These are phyloP conservation scores for Calonectria hongkongensis DNA, from an alignment of 2,329 filamentous ascomycete species.

Conservation along the genomic window DNA sequence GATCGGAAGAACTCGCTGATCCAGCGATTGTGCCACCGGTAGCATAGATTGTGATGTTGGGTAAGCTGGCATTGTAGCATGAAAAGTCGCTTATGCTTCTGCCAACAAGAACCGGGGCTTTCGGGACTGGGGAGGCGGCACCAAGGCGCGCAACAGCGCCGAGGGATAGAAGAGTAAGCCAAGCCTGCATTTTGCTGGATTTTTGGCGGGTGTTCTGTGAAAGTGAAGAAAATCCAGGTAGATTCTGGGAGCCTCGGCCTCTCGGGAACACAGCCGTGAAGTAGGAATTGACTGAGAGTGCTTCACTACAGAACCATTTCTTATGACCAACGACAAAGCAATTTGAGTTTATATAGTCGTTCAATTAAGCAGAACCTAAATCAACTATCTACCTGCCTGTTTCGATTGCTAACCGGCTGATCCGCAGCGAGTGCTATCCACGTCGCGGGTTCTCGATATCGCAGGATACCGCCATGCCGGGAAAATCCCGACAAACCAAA, in stretches of 20 bases:
- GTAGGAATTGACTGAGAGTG: background rate
- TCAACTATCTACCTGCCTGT: background rate
- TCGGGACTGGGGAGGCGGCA: background rate
- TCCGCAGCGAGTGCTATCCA: too few species aligned
- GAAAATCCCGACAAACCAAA: background rate
- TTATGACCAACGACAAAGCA: background rate
- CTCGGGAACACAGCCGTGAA: background rate
- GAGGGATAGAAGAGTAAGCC: background rate
- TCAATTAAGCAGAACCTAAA: background rate
- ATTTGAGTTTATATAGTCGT: background rate
- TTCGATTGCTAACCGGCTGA: background rate
- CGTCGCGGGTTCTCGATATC: background rate
- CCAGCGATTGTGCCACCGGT: conserved; percentile 77
- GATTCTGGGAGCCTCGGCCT: too few species aligned
- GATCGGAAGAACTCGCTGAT: conserved; percentile 65
- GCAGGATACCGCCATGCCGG: background rate
- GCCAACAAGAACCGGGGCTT: background rate
- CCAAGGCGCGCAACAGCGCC: background rate
- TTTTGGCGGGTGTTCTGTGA: too few species aligned
- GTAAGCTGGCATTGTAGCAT: conserved; percentile 59
- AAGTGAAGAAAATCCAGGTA: background rate
- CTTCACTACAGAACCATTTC: background rate
- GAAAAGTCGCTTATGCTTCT: conserved; percentile 46
- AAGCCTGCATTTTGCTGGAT: conserved; percentile 17
- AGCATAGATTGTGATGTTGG: conserved; percentile 74